Evolutionary conservation across 805 yeast species (phyloP).

Genomic region (Grigorovia yakushimaensis): DNA sequence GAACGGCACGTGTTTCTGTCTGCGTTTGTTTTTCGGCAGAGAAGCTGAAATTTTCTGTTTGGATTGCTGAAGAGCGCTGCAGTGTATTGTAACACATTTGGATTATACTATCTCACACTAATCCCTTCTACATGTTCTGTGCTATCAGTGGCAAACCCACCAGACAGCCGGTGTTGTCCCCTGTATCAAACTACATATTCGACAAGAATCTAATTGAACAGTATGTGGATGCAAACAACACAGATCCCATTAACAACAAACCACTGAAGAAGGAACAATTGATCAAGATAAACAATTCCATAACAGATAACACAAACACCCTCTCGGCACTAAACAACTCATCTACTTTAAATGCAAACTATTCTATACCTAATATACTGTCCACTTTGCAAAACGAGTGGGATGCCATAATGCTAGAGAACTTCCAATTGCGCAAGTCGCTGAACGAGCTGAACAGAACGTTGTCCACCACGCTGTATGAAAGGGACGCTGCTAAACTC

Average conservation of each 20-base stretch:
- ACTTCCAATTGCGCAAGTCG: constrained; percentile 66
- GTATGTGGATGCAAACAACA: constrained; percentile 54
- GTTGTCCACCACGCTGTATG: constrained; percentile 66
- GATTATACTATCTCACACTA: too few species aligned
- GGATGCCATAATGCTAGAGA: constrained; percentile 78
- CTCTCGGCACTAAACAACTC: constrained; percentile 26
- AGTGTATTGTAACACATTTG: too few species aligned
- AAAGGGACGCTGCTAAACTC: constrained; percentile 82
- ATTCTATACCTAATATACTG: constrained; percentile 60
- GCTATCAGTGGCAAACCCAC: constrained; percentile 62
- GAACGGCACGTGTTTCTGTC: too few species aligned
- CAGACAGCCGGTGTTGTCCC: constrained; percentile 65
- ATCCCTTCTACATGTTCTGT: constrained; percentile 25
- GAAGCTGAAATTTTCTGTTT: too few species aligned
- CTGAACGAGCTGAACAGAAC: constrained; percentile 58
- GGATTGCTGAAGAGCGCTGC: too few species aligned
- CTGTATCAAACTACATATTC: constrained; percentile 58
- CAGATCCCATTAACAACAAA: constrained; percentile 69
- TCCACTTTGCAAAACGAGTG: constrained; percentile 77
- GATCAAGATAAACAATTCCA: constrained; percentile 20
- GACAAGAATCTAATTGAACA: constrained; percentile 52
- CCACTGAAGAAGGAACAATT: constrained; percentile 51
- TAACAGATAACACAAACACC: background rate
- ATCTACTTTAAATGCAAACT: constrained; percentile 36
- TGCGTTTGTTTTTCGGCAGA: too few species aligned